These are phyloP conservation scores for Earliella scabrosa DNA, from an alignment of 1,284 basidiomycete genomes.

Conservation along the genomic window DNA sequence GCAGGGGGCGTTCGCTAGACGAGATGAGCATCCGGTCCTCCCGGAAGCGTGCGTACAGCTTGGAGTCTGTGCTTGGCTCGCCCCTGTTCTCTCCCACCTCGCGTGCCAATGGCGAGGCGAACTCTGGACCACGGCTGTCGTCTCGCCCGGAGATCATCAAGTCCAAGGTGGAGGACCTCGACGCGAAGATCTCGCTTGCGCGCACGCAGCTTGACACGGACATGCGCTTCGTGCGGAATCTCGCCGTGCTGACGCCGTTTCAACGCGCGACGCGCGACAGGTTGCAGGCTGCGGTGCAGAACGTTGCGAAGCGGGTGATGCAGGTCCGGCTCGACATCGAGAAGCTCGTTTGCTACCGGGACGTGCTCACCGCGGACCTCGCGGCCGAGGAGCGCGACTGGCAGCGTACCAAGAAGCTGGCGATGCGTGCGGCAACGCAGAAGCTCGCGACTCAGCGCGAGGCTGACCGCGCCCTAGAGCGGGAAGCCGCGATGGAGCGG, in stretches of 20 bases:
- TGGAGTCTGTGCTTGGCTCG: slow-evolving; percentile 35
- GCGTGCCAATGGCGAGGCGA: slow-evolving; percentile 8
- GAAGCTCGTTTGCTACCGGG: slow-evolving; percentile 74
- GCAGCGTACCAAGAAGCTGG: slow-evolving; percentile 69
- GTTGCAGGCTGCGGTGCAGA: slow-evolving; percentile 65
- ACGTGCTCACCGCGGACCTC: slow-evolving; percentile 77
- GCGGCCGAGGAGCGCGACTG: slow-evolving; percentile 73
- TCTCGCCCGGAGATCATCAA: slow-evolving; percentile 64
- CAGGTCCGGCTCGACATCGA: slow-evolving; percentile 75
- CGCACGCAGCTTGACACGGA: slow-evolving; percentile 72
- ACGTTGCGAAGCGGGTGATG: slow-evolving; percentile 69
- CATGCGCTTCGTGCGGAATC: slow-evolving; percentile 77
- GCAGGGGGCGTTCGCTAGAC: slow-evolving; percentile 35
- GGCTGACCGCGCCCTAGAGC: slow-evolving; percentile 11
- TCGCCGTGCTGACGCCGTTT: slow-evolving; percentile 89
- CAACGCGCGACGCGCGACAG: slow-evolving; percentile 82
- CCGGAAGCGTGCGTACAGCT: slow-evolving; percentile 38
- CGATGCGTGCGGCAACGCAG: slow-evolving; percentile 73
- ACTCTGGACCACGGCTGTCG: slow-evolving; percentile 41
- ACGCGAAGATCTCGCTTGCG: slow-evolving; percentile 58
- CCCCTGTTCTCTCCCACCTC: slow-evolving; percentile 15
- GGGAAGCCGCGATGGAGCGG: slow-evolving; percentile 3
- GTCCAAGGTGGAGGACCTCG: slow-evolving; percentile 67
- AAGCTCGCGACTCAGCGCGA: slow-evolving; percentile 53
- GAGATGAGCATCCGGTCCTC: slow-evolving; percentile 25